Evolutionary conservation across 345 rosid species (phyloP).

Genomic region (Nephelium lappaceum): DNA sequence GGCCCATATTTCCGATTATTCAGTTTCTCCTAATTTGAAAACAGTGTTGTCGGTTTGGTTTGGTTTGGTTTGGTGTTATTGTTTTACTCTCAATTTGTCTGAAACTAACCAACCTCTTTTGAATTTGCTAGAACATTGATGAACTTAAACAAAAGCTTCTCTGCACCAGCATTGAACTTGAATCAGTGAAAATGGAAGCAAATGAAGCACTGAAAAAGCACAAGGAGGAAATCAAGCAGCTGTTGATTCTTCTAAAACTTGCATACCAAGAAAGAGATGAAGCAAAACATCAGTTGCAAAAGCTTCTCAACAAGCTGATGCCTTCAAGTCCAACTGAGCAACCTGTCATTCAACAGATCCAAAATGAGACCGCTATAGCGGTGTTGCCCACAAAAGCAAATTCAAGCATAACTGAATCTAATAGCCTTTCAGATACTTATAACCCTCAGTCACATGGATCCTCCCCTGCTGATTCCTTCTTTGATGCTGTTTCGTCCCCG

Average conservation of each 20-base stretch:
- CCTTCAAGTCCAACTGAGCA: constrained; percentile 29
- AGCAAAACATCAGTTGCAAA: constrained; percentile 66
- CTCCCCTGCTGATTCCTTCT: constrained; percentile 70
- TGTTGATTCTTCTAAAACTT: constrained; percentile 54
- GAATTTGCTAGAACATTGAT: constrained; percentile 54
- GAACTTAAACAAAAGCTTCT: constrained; percentile 74
- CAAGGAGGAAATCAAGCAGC: constrained; percentile 46
- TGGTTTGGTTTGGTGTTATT: neutral
- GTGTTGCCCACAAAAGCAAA: constrained; percentile 49
- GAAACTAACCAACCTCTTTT: constrained; percentile 5
- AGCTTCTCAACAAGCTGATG: constrained; percentile 44
- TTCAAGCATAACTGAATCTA: constrained; percentile 86
- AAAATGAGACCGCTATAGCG: constrained; percentile 26
- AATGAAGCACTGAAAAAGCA: constrained; percentile 57
- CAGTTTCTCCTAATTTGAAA: constrained; percentile 34
- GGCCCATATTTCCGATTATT: constrained; percentile 26
- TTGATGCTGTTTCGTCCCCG: constrained; percentile 74
- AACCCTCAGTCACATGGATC: constrained; percentile 58
- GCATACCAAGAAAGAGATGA: constrained; percentile 86
- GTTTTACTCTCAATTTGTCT: neutral
- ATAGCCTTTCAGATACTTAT: constrained; percentile 51
- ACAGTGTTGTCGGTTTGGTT: neutral
- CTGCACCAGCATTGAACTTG: constrained; percentile 57
- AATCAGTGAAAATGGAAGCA: constrained; percentile 62
- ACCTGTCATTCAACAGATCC: constrained; percentile 20